Evolutionary conservation across 179 eudicot species (phyloP).

Genomic region (Carnegiea gigantea): DNA sequence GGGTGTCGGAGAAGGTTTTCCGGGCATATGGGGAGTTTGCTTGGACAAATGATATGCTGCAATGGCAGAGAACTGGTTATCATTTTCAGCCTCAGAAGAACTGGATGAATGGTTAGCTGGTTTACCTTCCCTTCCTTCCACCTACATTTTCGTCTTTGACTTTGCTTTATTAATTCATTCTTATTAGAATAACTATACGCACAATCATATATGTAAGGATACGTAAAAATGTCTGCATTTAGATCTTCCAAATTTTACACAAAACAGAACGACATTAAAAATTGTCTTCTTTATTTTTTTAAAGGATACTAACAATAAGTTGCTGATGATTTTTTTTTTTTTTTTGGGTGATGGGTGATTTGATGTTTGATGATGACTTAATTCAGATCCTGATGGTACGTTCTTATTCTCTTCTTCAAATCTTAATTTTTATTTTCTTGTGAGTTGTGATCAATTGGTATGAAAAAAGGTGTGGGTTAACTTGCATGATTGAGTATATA

Average conservation of each 20-base stretch:
- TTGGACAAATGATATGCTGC: slow-evolving; percentile 68
- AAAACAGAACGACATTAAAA: too few relatives aligned
- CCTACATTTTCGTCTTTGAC: slow-evolving; percentile 22
- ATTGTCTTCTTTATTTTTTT: too few relatives aligned
- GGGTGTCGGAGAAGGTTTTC: slow-evolving; percentile 45
- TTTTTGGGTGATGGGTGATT: slow-evolving; percentile 17
- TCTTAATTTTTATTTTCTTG: neutral
- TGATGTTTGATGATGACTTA: slow-evolving; percentile 27
- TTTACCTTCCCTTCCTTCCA: slow-evolving; percentile 15
- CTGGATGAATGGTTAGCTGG: slow-evolving; percentile 81
- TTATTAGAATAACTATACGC: too few relatives aligned
- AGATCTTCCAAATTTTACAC: too few relatives aligned
- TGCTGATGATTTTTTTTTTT: neutral
- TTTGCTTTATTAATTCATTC: neutral
- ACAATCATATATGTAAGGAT: too few relatives aligned
- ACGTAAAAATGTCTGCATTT: too few relatives aligned
- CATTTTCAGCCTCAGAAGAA: slow-evolving; percentile 82
- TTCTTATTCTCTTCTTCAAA: slow-evolving; percentile 1
- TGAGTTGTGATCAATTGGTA: too few relatives aligned
- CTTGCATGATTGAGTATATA: too few relatives aligned
- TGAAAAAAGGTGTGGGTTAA: too few relatives aligned
- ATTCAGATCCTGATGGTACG: slow-evolving; percentile 66
- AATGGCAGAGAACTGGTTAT: slow-evolving; percentile 73
- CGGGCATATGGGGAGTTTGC: slow-evolving; percentile 19
- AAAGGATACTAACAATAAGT: neutral